These are phyloP conservation scores for Salix purpurea DNA, from an alignment of 345 rosid species.

Conservation along the genomic window DNA sequence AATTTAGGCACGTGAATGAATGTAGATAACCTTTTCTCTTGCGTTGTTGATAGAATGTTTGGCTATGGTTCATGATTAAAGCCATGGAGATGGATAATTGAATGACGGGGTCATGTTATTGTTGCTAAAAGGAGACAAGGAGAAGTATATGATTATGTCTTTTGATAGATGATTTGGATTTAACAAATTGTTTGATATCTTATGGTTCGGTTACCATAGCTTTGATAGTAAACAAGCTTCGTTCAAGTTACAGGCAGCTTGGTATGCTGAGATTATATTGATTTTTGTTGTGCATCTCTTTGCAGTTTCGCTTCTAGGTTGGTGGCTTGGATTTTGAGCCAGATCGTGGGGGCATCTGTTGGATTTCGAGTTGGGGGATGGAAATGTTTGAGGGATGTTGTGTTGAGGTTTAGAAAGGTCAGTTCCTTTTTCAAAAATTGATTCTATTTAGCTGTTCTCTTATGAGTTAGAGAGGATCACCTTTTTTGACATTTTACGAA, in stretches of 20 bases:
- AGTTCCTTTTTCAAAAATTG: background rate
- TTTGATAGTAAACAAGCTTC: too few species aligned
- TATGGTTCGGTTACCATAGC: too few species aligned
- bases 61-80: too few species aligned
- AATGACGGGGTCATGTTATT: too few species aligned
- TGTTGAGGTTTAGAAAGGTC: slow-evolving; percentile 87
- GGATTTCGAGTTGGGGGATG: slow-evolving; percentile 84
- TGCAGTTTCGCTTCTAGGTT: slow-evolving; percentile 68
- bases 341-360: slow-evolving; percentile 68
- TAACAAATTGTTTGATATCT: too few species aligned
- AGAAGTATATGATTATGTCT: too few species aligned
- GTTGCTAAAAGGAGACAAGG: too few species aligned
- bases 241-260: too few species aligned
- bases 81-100: too few species aligned
- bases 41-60: too few species aligned
- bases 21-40: background rate
- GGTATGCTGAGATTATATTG: background rate
- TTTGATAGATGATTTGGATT: too few species aligned
- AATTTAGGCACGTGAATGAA: background rate
- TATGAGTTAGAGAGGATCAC: background rate
- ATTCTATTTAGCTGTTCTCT: slow-evolving; percentile 5
- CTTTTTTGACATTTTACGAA: background rate
- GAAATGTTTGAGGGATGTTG: slow-evolving; percentile 81
- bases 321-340: slow-evolving; percentile 79
- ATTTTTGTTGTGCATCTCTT: slow-evolving; percentile 4